Conservation (phyloP, 306 rosid genomes). For the Abrus precatorius region DNA sequence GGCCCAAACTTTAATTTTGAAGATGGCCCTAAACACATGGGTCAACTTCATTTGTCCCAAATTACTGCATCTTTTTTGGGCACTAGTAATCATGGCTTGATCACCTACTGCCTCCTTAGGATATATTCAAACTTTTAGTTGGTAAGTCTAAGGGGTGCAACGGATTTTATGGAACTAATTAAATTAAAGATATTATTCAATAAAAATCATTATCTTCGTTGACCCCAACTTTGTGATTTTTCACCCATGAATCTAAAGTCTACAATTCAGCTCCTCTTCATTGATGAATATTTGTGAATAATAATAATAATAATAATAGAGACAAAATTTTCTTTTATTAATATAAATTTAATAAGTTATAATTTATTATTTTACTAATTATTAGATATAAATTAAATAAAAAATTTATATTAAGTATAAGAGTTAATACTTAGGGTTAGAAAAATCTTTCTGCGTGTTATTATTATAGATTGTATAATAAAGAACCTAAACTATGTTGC, state of each 20-base stretch:
- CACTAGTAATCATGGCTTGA: conserved; percentile 40
- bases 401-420: too few relatives aligned
- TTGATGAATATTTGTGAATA: conserved; percentile 1
- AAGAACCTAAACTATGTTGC: background rate
- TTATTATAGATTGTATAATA: background rate
- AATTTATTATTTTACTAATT: too few relatives aligned
- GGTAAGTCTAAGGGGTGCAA: conserved; percentile 42
- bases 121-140: conserved; percentile 34
- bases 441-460: too few relatives aligned
- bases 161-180: conserved; percentile 56
- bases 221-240: conserved; percentile 35
- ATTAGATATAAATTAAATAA: too few relatives aligned
- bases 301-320: background rate
- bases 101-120: conserved; percentile 2
- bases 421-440: too few relatives aligned
- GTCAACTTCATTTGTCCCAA: conserved; percentile 48
- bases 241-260: conserved; percentile 36
- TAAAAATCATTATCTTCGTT: conserved; percentile 44
- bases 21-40: conserved; percentile 43
- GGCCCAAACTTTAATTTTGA: background rate
- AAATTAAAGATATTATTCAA: conserved; percentile 35
- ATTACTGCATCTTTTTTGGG: conserved; percentile 47
- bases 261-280: background rate
- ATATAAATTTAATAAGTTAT: too few relatives aligned
- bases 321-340: too few relatives aligned